phyloP scores from a whole-genome alignment of 768 basidiomycete species.

The Mycena latifolia region DNA sequence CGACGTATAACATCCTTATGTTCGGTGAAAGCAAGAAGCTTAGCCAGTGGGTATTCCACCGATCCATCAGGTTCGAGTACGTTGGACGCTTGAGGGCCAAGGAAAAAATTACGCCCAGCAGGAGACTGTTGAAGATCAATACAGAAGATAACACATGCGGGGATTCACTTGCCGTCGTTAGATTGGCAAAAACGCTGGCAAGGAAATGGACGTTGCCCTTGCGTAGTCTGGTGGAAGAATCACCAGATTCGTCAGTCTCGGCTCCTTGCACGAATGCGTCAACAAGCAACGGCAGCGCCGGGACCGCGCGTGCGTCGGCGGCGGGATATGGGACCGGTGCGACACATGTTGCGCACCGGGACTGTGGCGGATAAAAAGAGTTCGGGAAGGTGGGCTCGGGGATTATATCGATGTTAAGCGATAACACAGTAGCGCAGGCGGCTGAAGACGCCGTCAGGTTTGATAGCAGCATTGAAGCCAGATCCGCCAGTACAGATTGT shows the following conservation, averaged over 20 bases:
- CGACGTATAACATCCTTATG: constrained; percentile 89
- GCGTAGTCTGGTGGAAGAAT: constrained; percentile 61
- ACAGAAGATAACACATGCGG: constrained; percentile 3
- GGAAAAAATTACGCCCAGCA: constrained; percentile 82
- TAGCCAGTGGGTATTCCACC: constrained; percentile 85
- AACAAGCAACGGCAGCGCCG: constrained; percentile 84
- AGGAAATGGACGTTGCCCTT: constrained; percentile 93
- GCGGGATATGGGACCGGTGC: constrained; percentile 80
- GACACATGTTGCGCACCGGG: constrained; percentile 83
- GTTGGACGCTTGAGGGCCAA: constrained; percentile 73
- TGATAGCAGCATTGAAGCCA: constrained; percentile 97
- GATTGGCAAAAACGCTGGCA: constrained; percentile 93
- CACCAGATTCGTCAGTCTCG: constrained; percentile 60
- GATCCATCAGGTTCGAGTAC: constrained; percentile 55
- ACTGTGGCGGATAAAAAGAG: constrained; percentile 78
- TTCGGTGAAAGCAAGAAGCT: constrained; percentile 89
- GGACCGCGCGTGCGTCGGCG: constrained; percentile 63
- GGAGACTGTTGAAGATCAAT: constrained; percentile 63
- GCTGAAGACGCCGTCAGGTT: constrained; percentile 86
- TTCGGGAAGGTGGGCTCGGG: constrained; percentile 60
- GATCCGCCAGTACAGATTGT: constrained; percentile 91
- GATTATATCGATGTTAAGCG: constrained; percentile 75
- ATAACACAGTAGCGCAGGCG: constrained; percentile 73
- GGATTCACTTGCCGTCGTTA: constrained; percentile 73
- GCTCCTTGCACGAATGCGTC: constrained; percentile 91